Evolutionary conservation across 192 early-diverging fungal species (phyloP).

Genomic region (Backusella westeae): DNA sequence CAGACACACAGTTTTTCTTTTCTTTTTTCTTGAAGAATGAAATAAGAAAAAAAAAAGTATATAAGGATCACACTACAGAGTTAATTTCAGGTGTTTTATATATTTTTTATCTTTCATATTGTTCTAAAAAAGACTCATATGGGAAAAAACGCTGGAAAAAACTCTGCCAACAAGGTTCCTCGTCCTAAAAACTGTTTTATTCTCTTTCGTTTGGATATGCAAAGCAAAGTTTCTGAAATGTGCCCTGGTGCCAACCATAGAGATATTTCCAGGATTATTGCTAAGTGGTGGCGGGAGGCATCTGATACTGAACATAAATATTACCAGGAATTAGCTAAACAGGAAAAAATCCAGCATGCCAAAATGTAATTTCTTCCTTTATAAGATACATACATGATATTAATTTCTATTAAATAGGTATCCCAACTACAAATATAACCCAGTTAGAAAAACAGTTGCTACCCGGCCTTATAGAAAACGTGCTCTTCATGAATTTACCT

Average conservation of each 20-base stretch:
- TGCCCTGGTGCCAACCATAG: conserved; percentile 55
- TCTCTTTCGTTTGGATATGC: conserved; percentile 56
- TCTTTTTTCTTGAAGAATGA: neutral
- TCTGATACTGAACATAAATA: conserved; percentile 47
- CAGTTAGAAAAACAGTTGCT: neutral
- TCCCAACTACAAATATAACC: conserved; percentile 25
- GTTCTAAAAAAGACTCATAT: neutral
- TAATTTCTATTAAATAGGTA: conserved; percentile 10
- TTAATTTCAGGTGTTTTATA: neutral
- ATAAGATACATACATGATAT: neutral
- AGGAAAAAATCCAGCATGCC: conserved; percentile 48
- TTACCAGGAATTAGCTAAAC: conserved; percentile 47
- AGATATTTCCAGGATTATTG: conserved; percentile 59
- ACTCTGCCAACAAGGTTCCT: neutral
- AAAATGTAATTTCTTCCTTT: conserved; percentile 24
- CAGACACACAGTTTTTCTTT: neutral
- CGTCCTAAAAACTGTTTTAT: conserved; percentile 69
- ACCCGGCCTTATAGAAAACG: neutral
- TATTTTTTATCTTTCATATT: neutral
- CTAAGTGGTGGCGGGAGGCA: conserved; percentile 56
- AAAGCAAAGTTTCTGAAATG: conserved; percentile 48
- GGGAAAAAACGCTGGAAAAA: neutral
- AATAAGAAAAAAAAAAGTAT: neutral
- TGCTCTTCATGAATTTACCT: neutral
- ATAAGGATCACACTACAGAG: neutral